These are phyloP conservation scores for Xerocomellus amylosporus DNA, from an alignment of 768 basidiomycete genomes.

Conservation along the genomic window DNA sequence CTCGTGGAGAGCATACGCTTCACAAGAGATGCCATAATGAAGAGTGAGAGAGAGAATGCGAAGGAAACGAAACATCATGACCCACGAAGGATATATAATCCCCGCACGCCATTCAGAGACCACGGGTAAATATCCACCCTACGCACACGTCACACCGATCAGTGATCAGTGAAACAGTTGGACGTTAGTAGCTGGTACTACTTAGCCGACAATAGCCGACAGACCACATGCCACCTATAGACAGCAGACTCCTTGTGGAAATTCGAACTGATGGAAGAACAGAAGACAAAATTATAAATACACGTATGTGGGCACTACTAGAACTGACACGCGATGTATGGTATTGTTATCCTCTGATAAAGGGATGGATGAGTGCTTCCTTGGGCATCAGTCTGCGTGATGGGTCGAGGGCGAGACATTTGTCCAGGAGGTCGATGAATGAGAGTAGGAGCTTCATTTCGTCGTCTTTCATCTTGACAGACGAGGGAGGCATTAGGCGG, in stretches of 20 bases:
- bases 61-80: not conserved
- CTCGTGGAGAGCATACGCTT: constrained; percentile 17
- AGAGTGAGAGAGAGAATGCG: not conserved
- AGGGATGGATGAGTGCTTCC: constrained; percentile 85
- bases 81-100: not conserved
- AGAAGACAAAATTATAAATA: constrained; percentile 23
- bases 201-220: too few relatives aligned
- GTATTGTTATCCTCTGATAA: constrained; percentile 57
- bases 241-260: constrained; percentile 10
- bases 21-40: constrained; percentile 14
- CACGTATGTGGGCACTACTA: constrained; percentile 14
- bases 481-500: constrained; percentile 76
- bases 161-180: too few relatives aligned
- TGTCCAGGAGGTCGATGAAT: constrained; percentile 90
- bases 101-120: too few relatives aligned
- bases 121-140: too few relatives aligned
- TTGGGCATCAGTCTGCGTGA: constrained; percentile 82
- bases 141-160: too few relatives aligned
- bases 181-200: too few relatives aligned
- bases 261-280: constrained; percentile 4
- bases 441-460: constrained; percentile 74
- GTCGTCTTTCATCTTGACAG: constrained; percentile 82
- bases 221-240: not conserved
- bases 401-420: constrained; percentile 85
- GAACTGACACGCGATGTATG: constrained; percentile 8